A percentile compares a stretch with the other conserved stretches of the same genome.
Evolutionary conservation across 352 stramenopile genomes (phyloP).

Genomic region (Albugo laibachii): DNA sequence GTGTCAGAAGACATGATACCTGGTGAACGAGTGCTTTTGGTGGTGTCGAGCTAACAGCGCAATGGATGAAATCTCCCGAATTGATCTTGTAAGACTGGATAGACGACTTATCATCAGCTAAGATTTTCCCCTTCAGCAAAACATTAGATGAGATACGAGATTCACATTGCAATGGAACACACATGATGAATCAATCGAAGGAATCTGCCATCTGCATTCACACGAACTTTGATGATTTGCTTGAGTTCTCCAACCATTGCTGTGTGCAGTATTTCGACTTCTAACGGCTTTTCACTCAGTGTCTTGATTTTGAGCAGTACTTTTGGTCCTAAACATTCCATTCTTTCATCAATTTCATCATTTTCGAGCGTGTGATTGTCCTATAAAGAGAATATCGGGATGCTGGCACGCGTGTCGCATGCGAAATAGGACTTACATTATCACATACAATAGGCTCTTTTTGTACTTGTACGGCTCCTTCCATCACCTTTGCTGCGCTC

Average conservation of each 20-base stretch:
- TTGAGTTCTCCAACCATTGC: slow-evolving; percentile 51
- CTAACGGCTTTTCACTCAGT: slow-evolving; percentile 66
- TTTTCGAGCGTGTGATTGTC: too few species aligned
- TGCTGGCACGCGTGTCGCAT: too few species aligned
- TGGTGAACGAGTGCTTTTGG: slow-evolving; percentile 63
- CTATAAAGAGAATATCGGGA: too few species aligned
- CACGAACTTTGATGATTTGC: slow-evolving; percentile 51
- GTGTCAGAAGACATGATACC: slow-evolving; percentile 9
- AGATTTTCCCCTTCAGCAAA: slow-evolving; percentile 41
- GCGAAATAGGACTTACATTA: too few species aligned
- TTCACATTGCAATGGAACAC: background rate
- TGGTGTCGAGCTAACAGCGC: slow-evolving; percentile 56
- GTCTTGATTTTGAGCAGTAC: slow-evolving; percentile 63
- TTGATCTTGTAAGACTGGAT: slow-evolving; percentile 60
- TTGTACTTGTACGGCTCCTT: too few species aligned
- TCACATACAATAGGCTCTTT: too few species aligned
- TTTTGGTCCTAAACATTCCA: background rate
- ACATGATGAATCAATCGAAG: slow-evolving; percentile 69
- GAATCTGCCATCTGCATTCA: slow-evolving; percentile 63
- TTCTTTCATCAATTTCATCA: background rate
- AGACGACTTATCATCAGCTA: slow-evolving; percentile 62
- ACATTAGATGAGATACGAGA: background rate
- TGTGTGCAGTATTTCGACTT: slow-evolving; percentile 40
- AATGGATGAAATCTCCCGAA: slow-evolving; percentile 71
- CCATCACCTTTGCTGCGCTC: too few species aligned